phyloP scores from a whole-genome alignment of 2,329 filamentous ascomycete species.

The Fusarium foetens region DNA sequence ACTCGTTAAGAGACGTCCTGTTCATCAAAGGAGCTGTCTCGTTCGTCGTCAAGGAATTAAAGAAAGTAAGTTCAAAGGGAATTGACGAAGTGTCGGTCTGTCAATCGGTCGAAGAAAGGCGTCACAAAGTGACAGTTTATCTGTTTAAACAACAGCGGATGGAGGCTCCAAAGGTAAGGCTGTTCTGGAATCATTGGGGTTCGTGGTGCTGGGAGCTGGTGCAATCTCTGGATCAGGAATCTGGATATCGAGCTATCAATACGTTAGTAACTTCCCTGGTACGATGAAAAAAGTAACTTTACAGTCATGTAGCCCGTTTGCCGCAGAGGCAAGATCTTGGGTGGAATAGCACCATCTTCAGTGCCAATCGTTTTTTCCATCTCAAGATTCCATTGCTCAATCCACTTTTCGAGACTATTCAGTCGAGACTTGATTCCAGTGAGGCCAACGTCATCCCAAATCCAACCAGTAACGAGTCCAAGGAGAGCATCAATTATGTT shows the following conservation, averaged over 20 bases:
- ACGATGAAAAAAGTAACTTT: conserved; percentile 48
- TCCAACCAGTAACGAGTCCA: conserved; percentile 87
- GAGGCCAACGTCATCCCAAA: conserved; percentile 91
- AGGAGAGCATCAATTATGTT: conserved; percentile 84
- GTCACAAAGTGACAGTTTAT: background rate
- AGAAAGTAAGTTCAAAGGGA: conserved; percentile 22
- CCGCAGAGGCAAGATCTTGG: conserved; percentile 81
- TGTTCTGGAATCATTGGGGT: conserved; percentile 52
- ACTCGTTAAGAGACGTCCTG: conserved; percentile 38
- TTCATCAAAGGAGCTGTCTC: conserved; percentile 42
- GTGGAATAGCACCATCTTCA: conserved; percentile 63
- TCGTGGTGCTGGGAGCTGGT: conserved; percentile 57
- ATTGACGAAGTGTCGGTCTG: conserved; percentile 12
- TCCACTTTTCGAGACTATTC: conserved; percentile 77
- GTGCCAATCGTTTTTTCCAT: conserved; percentile 66
- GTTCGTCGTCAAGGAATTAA: conserved; percentile 43
- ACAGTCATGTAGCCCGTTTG: conserved; percentile 89
- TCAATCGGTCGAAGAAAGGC: conserved; percentile 24
- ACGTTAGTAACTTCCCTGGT: conserved; percentile 15
- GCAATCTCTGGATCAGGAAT: conserved; percentile 81
- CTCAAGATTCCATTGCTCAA: conserved; percentile 86
- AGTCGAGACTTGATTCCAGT: conserved; percentile 79
- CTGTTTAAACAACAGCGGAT: conserved; percentile 38
- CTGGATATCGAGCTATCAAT: conserved; percentile 76
- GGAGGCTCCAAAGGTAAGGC: conserved; percentile 49